Evolutionary conservation across 768 basidiomycete genomes (phyloP).

Genomic region (Termitomyces sp.): DNA sequence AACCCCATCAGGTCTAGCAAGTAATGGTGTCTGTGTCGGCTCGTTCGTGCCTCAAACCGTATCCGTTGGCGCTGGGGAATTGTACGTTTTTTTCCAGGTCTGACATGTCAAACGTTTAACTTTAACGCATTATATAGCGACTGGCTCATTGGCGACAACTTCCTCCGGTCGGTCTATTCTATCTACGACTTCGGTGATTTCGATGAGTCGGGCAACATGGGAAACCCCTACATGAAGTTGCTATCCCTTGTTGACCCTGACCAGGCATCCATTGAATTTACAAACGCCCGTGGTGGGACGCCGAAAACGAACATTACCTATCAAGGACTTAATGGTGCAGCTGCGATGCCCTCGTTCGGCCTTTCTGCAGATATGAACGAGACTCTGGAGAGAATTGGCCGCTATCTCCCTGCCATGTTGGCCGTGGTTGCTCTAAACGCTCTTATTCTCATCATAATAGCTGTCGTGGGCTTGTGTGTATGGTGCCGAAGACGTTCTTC

Average conservation of each 20-base stretch:
- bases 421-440: constrained; percentile 77
- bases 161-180: constrained; percentile 77
- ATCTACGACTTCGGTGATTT: constrained; percentile 86
- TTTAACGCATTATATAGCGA: constrained; percentile 45
- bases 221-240: constrained; percentile 74
- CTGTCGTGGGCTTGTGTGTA: constrained; percentile 45
- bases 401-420: constrained; percentile 68
- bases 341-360: constrained; percentile 39
- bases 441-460: constrained; percentile 54
- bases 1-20: constrained; percentile 43
- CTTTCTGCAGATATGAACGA: constrained; percentile 54
- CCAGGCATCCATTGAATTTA: constrained; percentile 68
- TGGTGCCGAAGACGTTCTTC: constrained; percentile 43
- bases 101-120: neutral
- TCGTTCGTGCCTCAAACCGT: constrained; percentile 67
- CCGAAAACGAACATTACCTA: constrained; percentile 67
- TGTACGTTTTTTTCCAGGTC: constrained; percentile 37
- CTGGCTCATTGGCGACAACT: constrained; percentile 79
- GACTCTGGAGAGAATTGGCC: constrained; percentile 58
- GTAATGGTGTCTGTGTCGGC: constrained; percentile 50
- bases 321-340: constrained; percentile 40
- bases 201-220: constrained; percentile 56
- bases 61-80: constrained; percentile 56
- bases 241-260: constrained; percentile 65
- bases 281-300: constrained; percentile 56